Evolutionary conservation across 2,329 filamentous ascomycete genomes (phyloP).

Genomic region (Arthrinium phaeospermum): DNA sequence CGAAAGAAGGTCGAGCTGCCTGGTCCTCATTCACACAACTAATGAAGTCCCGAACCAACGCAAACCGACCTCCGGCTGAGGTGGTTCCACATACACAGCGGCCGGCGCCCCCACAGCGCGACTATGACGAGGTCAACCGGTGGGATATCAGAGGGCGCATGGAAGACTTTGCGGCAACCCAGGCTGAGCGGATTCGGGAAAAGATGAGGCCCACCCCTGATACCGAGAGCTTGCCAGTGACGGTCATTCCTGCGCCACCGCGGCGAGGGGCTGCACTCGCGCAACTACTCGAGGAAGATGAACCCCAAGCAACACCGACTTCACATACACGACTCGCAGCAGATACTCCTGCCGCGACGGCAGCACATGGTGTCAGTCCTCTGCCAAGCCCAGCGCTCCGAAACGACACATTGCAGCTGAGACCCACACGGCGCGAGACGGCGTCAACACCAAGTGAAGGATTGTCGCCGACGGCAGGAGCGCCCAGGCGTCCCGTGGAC

Average conservation of each 20-base stretch:
- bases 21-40: slow-evolving; percentile 30
- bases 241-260: slow-evolving; percentile 66
- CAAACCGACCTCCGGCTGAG: slow-evolving; percentile 38
- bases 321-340: slow-evolving; percentile 24
- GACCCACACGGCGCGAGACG: not conserved
- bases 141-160: slow-evolving; percentile 65
- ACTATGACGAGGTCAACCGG: slow-evolving; percentile 39
- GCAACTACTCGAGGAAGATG: slow-evolving; percentile 62
- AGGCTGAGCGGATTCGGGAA: slow-evolving; percentile 65
- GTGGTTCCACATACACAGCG: slow-evolving; percentile 40
- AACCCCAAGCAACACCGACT: slow-evolving; percentile 24
- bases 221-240: slow-evolving; percentile 62
- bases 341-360: not conserved
- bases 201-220: slow-evolving; percentile 59
- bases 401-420: slow-evolving; percentile 25
- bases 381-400: slow-evolving; percentile 27
- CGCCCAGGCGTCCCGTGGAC: slow-evolving; percentile 2
- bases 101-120: slow-evolving; percentile 29
- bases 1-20: slow-evolving; percentile 21
- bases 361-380: slow-evolving; percentile 9
- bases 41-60: slow-evolving; percentile 32
- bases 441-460: not conserved
- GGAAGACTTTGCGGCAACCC: slow-evolving; percentile 65
- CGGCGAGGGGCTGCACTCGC: slow-evolving; percentile 62
- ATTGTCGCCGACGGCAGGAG: slow-evolving; percentile 4